Percentiles rank a stretch among this genome's conserved stretches.
Evolutionary conservation across 2,329 filamentous ascomycete species (phyloP).

Genomic region (Cordyceps javanica): DNA sequence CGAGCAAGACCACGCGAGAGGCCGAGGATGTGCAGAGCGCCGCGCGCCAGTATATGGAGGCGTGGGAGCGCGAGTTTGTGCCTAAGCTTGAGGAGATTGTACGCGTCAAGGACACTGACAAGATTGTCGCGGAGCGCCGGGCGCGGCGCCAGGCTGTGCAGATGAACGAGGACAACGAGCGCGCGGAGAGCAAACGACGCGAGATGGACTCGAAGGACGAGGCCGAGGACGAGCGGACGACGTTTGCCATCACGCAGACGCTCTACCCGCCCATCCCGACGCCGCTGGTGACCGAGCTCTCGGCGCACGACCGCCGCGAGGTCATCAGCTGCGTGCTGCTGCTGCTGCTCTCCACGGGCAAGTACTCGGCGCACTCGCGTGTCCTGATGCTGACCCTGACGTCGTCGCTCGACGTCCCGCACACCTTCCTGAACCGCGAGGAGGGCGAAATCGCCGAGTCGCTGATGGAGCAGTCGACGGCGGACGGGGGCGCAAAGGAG

Average conservation of each 20-base stretch:
- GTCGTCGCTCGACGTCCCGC: constrained; percentile 58
- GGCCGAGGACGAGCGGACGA: constrained; percentile 28
- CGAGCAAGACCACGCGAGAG: constrained; percentile 2
- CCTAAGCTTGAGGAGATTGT: constrained; percentile 63
- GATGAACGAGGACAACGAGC: constrained; percentile 28
- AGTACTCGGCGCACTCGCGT: constrained; percentile 69
- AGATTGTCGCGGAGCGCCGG: constrained; percentile 40
- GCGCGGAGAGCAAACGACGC: constrained; percentile 31
- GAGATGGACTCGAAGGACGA: constrained; percentile 29
- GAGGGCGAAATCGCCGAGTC: constrained; percentile 72
- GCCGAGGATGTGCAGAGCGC: constrained; percentile 37
- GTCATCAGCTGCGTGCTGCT: constrained; percentile 65
- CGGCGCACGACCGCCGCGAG: constrained; percentile 52
- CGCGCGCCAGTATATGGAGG: constrained; percentile 63
- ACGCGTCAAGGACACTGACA: constrained; percentile 41
- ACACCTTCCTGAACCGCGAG: constrained; percentile 57
- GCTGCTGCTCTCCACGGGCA: constrained; percentile 63
- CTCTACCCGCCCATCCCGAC: constrained; percentile 49
- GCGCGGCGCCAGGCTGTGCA: constrained; percentile 38
- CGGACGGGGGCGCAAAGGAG: constrained; percentile 32
- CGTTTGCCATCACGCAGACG: constrained; percentile 40
- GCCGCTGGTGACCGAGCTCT: constrained; percentile 50
- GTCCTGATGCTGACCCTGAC: constrained; percentile 61
- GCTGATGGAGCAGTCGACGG: constrained; percentile 59
- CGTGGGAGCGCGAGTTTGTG: constrained; percentile 71